Percentiles rank a stretch among this genome's conserved stretches.
Evolutionary conservation across 257 asterid species (phyloP).

Genomic region (Solanum tacnaense): DNA sequence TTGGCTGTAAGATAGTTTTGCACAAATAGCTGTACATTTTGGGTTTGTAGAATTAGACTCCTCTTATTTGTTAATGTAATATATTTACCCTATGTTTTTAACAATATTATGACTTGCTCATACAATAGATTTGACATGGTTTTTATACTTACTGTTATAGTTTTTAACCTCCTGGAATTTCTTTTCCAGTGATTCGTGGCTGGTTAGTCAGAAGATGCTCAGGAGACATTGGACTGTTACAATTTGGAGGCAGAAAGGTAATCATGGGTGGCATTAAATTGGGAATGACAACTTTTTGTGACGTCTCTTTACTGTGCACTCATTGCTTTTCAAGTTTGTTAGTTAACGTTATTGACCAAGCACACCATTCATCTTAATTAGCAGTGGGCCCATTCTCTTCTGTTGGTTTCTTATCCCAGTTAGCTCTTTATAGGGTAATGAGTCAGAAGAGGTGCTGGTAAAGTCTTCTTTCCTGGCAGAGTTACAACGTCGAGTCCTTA

Average conservation of each 20-base stretch:
- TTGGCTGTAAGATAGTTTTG: background rate
- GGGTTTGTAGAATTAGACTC: background rate
- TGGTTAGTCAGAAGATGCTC: constrained; percentile 96
- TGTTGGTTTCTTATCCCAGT: background rate
- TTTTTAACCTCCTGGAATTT: background rate
- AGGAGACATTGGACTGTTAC: constrained; percentile 75
- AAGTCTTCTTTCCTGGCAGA: constrained; percentile 95
- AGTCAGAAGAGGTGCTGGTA: constrained; percentile 70
- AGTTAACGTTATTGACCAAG: background rate
- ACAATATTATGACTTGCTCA: background rate
- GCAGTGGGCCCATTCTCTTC: background rate
- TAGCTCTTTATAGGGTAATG: constrained; percentile 43
- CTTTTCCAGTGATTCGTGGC: constrained; percentile 81
- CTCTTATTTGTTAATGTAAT: background rate
- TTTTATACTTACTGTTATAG: background rate
- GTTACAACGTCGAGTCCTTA: constrained; percentile 78
- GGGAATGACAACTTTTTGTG: background rate
- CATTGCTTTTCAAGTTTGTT: background rate
- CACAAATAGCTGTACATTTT: background rate
- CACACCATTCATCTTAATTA: background rate
- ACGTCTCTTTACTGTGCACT: background rate
- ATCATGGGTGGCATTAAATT: background rate
- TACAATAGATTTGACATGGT: background rate
- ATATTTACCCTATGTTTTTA: background rate
- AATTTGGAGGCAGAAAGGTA: constrained; percentile 79